Evolutionary conservation across 345 rosid species (phyloP), one percentile per base, ranked within the genome.

Genomic region (Ceriops decandra): DNA sequence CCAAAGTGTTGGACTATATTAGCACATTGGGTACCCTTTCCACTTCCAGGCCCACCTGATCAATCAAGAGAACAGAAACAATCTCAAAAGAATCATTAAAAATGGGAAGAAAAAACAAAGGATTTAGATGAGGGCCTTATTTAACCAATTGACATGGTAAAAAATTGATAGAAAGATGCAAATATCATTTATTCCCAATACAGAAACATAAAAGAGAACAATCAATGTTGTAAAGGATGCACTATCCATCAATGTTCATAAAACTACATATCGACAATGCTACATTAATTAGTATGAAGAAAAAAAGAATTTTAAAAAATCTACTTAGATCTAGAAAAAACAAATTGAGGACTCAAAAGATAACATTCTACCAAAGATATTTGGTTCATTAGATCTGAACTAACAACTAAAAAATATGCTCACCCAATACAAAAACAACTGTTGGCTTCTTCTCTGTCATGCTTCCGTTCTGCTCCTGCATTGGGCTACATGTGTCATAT

Each of bases 381-480:
- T 42, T 13, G 49, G 49, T 13, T 13, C 49, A 42, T 42, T 3
- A 42, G 17, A 42, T 15, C 16, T 42, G 49, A 42, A 42, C 49
- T 13, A 17, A 42, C 16, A 15, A 16, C 17, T 3, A 56, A 68
- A 24, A 64, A 56, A 31, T 52, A 20, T 66, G 35, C 81, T 80
- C 70, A 93, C 98, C 98, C 76, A 93, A 71, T 78, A 93, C 98
- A 82, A 93, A 93, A 77, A 93, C 88, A 64, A 93, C 89, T 4
- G 72, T 83, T 19, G 90, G 86, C 54, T 90, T 88, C 83, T 88
- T 88, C 77, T 77, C 83, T 47, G 69, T 68, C 42, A 77, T 30
- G 66, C 47, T 79, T 74, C 76, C 85, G 52, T 75, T 72, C 70
- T 72, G 69, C 68, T 76, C 87, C 98, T 92, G 85, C 52, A 79